Percentiles rank a stretch among this genome's conserved stretches.
Evolutionary conservation across 805 yeast species (phyloP).

Genomic region (Starmera dryadoides): DNA sequence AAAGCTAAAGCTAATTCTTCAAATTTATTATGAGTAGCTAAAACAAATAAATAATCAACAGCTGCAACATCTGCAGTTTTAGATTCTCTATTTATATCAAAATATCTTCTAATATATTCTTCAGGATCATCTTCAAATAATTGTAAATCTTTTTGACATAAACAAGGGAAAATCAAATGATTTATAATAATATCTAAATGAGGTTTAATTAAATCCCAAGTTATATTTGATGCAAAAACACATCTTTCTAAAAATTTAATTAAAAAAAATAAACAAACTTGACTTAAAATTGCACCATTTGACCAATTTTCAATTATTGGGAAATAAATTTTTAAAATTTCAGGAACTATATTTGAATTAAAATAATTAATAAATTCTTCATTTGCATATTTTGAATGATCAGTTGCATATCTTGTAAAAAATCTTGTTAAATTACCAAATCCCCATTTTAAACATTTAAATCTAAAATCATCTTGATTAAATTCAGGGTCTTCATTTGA

Average conservation of each 20-base stretch:
- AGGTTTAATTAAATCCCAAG: constrained; percentile 59
- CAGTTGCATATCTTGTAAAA: constrained; percentile 47
- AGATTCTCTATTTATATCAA: constrained; percentile 58
- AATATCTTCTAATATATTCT: constrained; percentile 73
- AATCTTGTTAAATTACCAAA: constrained; percentile 69
- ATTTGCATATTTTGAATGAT: constrained; percentile 26
- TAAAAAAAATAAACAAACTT: constrained; percentile 55
- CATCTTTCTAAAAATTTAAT: constrained; percentile 60
- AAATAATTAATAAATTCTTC: constrained; percentile 52
- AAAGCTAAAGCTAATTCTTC: constrained; percentile 45
- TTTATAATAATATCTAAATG: constrained; percentile 57
- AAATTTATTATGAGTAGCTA: constrained; percentile 51
- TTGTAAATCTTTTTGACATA: constrained; percentile 69
- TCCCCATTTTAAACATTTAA: constrained; percentile 84
- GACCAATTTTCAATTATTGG: constrained; percentile 35
- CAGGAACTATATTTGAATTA: constrained; percentile 56
- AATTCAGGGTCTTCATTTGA: constrained; percentile 35
- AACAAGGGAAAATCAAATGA: constrained; percentile 66
- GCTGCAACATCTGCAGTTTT: constrained; percentile 78
- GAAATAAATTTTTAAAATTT: constrained; percentile 57
- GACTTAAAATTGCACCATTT: constrained; percentile 53
- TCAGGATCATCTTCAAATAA: constrained; percentile 80
- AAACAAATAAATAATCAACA: constrained; percentile 58
- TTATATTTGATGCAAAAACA: constrained; percentile 33
- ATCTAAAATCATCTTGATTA: constrained; percentile 46